Evolutionary conservation across 306 rosid species (phyloP).

Genomic region (Pyrus bretschneideri): DNA sequence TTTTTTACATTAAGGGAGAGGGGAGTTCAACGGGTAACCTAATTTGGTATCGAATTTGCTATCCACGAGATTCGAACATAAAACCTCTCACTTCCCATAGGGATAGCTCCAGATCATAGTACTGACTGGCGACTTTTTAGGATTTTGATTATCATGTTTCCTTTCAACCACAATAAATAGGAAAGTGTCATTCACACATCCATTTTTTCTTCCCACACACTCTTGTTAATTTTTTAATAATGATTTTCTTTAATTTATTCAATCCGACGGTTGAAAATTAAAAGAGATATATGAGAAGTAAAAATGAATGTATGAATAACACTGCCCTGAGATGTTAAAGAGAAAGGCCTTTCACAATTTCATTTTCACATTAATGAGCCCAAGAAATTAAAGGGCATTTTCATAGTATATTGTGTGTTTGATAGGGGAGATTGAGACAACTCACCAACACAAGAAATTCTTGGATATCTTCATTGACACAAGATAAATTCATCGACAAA

Average conservation of each 20-base stretch:
- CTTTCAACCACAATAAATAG: background rate
- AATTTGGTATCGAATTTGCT: too few species aligned
- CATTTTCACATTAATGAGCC: background rate
- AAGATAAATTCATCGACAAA: background rate
- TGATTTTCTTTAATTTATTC: background rate
- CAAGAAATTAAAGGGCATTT: background rate
- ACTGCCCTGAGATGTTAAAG: background rate
- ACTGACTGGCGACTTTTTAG: fast-evolving
- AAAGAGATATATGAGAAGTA: too few species aligned
- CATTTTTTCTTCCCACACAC: too few species aligned
- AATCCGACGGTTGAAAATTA: too few species aligned
- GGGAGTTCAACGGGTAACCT: fast-evolving
- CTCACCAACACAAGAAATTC: too few species aligned
- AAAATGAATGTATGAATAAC: too few species aligned
- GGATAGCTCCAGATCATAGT: too few species aligned
- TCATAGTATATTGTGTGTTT: background rate
- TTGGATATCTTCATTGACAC: too few species aligned
- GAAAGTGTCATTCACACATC: too few species aligned
- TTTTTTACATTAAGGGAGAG: fast-evolving
- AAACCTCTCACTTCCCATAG: too few species aligned
- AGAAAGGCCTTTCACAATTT: background rate
- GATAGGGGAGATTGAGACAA: background rate
- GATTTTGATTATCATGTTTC: background rate
- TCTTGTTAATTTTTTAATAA: too few species aligned
- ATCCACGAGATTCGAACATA: too few species aligned